These are phyloP conservation scores for Lasiodiplodia gonubiensis DNA, from an alignment of 2,329 filamentous ascomycete species.

Conservation along the genomic window DNA sequence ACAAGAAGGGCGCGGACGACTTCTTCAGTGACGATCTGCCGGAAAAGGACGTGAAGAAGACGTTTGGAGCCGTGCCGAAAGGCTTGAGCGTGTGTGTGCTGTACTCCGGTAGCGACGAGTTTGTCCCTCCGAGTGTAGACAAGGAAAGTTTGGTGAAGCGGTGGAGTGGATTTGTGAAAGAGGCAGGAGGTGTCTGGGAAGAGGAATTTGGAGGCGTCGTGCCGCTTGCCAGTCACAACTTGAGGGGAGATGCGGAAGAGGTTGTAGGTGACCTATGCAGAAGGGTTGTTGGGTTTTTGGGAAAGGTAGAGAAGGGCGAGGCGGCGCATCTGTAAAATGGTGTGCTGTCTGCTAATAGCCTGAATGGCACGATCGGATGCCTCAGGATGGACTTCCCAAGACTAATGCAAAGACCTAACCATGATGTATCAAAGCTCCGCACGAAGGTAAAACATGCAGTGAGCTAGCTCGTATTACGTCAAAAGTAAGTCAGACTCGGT, in stretches of 20 bases:
- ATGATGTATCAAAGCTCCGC: neutral
- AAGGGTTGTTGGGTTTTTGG: slow-evolving; percentile 59
- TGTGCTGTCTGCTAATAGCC: neutral
- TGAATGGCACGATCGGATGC: neutral
- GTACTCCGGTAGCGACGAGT: slow-evolving; percentile 70
- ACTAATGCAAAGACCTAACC: neutral
- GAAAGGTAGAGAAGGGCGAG: slow-evolving; percentile 23
- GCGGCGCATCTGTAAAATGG: slow-evolving; percentile 1
- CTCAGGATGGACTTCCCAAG: neutral
- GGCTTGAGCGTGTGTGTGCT: slow-evolving; percentile 63
- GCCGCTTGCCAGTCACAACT: slow-evolving; percentile 57
- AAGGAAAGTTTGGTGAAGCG: slow-evolving; percentile 62
- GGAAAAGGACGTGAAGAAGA: slow-evolving; percentile 60
- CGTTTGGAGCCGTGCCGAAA: slow-evolving; percentile 68
- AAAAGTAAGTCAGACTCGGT: neutral
- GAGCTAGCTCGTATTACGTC: neutral
- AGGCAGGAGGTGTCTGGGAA: slow-evolving; percentile 55
- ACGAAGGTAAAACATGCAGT: neutral
- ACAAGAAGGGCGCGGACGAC: slow-evolving; percentile 75
- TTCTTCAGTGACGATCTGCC: slow-evolving; percentile 83
- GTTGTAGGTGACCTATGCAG: slow-evolving; percentile 57
- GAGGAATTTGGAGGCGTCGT: slow-evolving; percentile 56
- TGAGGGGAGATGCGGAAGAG: slow-evolving; percentile 53
- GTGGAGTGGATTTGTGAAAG: slow-evolving; percentile 58
- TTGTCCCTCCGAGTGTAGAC: slow-evolving; percentile 64